Evolutionary conservation across 345 rosid genomes (phyloP).

Genomic region (Bruguiera gymnorhiza): DNA sequence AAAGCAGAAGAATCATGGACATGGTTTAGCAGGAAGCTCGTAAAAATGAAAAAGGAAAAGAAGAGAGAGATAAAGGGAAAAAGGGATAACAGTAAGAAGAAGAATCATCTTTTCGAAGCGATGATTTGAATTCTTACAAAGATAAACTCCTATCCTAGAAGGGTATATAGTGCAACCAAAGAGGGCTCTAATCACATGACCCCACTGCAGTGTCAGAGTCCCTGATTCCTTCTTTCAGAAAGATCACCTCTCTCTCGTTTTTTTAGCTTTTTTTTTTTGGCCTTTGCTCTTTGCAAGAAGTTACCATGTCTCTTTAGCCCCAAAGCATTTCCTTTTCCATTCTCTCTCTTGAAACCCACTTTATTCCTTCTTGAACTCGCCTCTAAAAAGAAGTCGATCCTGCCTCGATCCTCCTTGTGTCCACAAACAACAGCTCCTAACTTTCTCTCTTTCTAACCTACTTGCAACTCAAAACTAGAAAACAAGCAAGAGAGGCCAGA

Average conservation of each 20-base stretch:
- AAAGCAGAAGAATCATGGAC: slow-evolving; percentile 15
- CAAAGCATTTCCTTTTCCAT: slow-evolving; percentile 35
- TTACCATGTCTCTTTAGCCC: slow-evolving; percentile 52
- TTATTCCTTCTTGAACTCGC: slow-evolving; percentile 57
- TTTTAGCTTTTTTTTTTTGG: slow-evolving; percentile 16
- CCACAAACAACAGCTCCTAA: slow-evolving; percentile 46
- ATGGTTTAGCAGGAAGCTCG: not conserved
- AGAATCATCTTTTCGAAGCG: slow-evolving; percentile 49
- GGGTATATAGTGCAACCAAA: slow-evolving; percentile 9
- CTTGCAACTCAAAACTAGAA: slow-evolving; percentile 29
- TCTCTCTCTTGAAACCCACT: slow-evolving; percentile 31
- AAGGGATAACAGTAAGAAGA: slow-evolving; percentile 32
- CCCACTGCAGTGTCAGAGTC: slow-evolving; percentile 43
- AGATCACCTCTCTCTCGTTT: slow-evolving; percentile 8
- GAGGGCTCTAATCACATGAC: slow-evolving; percentile 45
- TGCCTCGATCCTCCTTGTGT: slow-evolving; percentile 58
- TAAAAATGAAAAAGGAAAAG: slow-evolving; percentile 8
- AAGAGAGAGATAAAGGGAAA: not conserved
- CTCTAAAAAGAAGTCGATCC: slow-evolving; percentile 59
- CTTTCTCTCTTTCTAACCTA: slow-evolving; percentile 30
- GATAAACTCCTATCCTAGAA: slow-evolving; percentile 6
- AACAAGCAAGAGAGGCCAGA: slow-evolving; percentile 24
- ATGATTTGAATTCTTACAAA: slow-evolving; percentile 47
- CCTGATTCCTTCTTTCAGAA: slow-evolving; percentile 37
- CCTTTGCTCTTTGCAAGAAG: slow-evolving; percentile 57